Evolutionary conservation across 805 yeast genomes (phyloP), one percentile per base, ranked within the genome.

Genomic region (Pichia cephalocereana): DNA sequence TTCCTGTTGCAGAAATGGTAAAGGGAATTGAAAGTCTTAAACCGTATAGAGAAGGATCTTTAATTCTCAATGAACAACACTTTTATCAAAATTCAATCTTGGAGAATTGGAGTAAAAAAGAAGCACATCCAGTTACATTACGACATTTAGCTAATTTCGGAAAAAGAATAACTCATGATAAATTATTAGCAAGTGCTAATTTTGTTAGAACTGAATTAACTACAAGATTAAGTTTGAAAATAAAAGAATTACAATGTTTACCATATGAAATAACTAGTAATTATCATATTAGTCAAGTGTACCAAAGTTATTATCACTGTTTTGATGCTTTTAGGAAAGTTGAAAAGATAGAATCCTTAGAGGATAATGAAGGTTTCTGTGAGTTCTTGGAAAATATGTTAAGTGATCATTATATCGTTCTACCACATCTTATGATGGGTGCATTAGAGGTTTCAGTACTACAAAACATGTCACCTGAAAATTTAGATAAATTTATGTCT

Each of bases 361-460:
- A 83, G 38, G 96, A 88, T 46, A 91, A 91, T 61, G 81, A 77
- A 39, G 66, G 66, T 54, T 90, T 91, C 63, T 83, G 95, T 60
- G 69, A 70, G 27, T 74, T 79, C 46, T 68, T 90, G 48, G 72
- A 77, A 28, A 70, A 74, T 32, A 75, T 89, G 52, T 68, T 91
- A 55, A 88, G 83, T 63, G 85, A 82, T 57, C 96, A 91, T 66
- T 74, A 88, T 44, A 69, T 83, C 47, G 86, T 88, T 53, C 71
- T 91, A 51, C 93, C 97, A 1, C 91, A 90, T 62, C 70, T 90
- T 51, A 84, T 91, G 72, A 86, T 89, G 89, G 98, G 98, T 2
- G 88, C 95, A 1, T 69, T 89, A 43, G 97, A 91, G 58, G 82
- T 82, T 52, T 77, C 85, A 14, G 79, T 83, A 37, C 61, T 83